Evolutionary conservation across 1,284 basidiomycete genomes (phyloP), one percentile per base, ranked within the genome.

Genomic region (Trichosporon coremiiforme): DNA sequence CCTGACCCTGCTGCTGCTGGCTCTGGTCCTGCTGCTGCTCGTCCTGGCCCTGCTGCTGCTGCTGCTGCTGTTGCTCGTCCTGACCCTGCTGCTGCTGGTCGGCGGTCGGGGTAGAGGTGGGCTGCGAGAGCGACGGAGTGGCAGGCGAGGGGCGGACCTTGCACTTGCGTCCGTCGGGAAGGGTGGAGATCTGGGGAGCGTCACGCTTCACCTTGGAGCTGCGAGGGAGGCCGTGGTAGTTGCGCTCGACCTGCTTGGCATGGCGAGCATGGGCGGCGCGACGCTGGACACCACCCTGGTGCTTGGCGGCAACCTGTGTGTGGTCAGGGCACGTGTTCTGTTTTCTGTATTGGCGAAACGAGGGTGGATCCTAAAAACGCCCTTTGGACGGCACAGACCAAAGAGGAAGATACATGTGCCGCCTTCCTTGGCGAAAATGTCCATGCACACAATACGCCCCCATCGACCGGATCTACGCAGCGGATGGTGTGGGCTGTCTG

Each of bases 121-220:
- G 31, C 25, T 22, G 17, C 6, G 25, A 22, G 33, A 29, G 20
- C 67, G 45, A 17, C 45, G 67, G 25, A 63, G 73, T 1, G 71
- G 68, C 65, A 62, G 76, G 55, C 38, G 73, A 67, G 65, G 75
- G 76, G 63, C 76, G 75, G 66, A 79, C 76, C 68, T 81, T 78
- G 74, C 83, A 84, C 64, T 75, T 68, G 29, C 75, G 71, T 35
- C 83, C 83, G 71, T 84, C 80, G 2, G 76, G 72, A 33, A 70
- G 73, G 4, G 36, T 68, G 36, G 68, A 60, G 64, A 71, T 45
- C 33, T 64, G 84, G 15, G 64, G 64, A 65, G 64, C 36, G 17
- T 45, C 38, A 15, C 38, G 38, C 64, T 31, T 31, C 64, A 45
- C 41, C 64, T 65, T 65, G 64, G 38, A 36, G 25, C 65, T 55